Base-by-base conservation (phyloP, 805 yeast genomes). In the Kluyveromyces wickerhamii region DNA sequence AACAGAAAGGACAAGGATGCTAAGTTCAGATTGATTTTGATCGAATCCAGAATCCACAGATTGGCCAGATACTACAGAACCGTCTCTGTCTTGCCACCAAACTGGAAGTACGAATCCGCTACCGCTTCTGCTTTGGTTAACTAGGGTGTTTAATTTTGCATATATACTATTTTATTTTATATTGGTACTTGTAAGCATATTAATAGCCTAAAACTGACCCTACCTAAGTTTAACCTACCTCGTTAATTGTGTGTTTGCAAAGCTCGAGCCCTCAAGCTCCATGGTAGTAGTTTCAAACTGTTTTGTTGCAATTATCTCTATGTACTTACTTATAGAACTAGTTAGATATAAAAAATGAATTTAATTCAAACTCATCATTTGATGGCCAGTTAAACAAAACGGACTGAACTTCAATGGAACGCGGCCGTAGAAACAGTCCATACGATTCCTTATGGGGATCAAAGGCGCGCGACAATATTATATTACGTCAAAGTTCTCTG, bases 1-100 rank as follows among this genome's bases (percentile, higher is more conserved):
- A 92, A 92, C 96, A 88, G 99, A 85, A 92, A 92, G 82, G 99
- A 92, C 77, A 89, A 92, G 81, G 99, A 92, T 76, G 92, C 98
- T 60, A 92, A 92, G 77, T 92, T 92, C 95, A 86, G 99, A 82
- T 86, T 92, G 66, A 92, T 92, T 92, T 82, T 92, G 72, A 88
- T 92, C 71, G 99, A 92, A 78, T 89, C 97, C 53, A 88, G 99
- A 87, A 92, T 92, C 77, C 99, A 92, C 95, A 89, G 99, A 82
- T 84, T 92, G 68, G 95, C 98, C 59, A 85, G 99, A 78, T 92
- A 92, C 94, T 92, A 92, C 96, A 89, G 96, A 86, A 85, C 96
- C 62, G 95, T 86, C 62, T 77, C 95, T 65, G 97, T 92, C 62
- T 81, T 92, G 66, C 98, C 99, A 62, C 97, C 99, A 69, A 88